Evolutionary conservation across 495 filamentous ascomycete species (phyloP).

Genomic region (Xylaria scruposa): DNA sequence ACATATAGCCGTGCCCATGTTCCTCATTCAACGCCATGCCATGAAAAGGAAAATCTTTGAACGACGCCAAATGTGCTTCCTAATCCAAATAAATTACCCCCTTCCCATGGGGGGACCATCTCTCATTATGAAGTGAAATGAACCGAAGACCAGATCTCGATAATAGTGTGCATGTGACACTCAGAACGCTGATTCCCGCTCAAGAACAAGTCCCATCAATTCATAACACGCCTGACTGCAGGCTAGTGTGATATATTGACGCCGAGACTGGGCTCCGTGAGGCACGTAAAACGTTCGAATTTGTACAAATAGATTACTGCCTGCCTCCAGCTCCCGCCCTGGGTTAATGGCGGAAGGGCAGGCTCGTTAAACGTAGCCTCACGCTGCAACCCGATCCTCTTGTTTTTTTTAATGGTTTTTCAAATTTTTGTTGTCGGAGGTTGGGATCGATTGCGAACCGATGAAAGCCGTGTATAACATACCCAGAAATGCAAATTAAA

Average conservation of each 20-base stretch:
- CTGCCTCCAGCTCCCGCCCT: not conserved
- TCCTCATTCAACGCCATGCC: slow-evolving; percentile 9
- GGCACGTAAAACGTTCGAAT: not conserved
- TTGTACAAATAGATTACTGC: slow-evolving; percentile 11
- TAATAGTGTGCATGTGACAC: not conserved
- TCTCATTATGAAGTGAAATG: not conserved
- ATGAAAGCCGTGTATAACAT: not conserved
- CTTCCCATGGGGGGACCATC: not conserved
- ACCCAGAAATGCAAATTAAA: slow-evolving; percentile 3
- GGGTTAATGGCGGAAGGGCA: not conserved
- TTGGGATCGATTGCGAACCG: not conserved
- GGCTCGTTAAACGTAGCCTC: slow-evolving; percentile 15
- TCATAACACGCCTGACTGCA: not conserved
- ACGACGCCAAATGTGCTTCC: slow-evolving; percentile 1
- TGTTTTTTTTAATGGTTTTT: not conserved
- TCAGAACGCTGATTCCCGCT: not conserved
- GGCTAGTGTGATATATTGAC: not conserved
- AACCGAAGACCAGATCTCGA: not conserved
- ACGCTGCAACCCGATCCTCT: not conserved
- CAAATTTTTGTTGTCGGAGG: not conserved
- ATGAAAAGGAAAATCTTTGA: not conserved
- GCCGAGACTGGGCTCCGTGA: not conserved
- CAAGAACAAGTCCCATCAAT: not conserved
- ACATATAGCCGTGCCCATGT: slow-evolving; percentile 8
- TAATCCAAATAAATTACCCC: not conserved